Evolutionary conservation across 495 filamentous ascomycete species (phyloP), one percentile per base, ranked within the genome.

Genomic region (Talaromyces ruber): DNA sequence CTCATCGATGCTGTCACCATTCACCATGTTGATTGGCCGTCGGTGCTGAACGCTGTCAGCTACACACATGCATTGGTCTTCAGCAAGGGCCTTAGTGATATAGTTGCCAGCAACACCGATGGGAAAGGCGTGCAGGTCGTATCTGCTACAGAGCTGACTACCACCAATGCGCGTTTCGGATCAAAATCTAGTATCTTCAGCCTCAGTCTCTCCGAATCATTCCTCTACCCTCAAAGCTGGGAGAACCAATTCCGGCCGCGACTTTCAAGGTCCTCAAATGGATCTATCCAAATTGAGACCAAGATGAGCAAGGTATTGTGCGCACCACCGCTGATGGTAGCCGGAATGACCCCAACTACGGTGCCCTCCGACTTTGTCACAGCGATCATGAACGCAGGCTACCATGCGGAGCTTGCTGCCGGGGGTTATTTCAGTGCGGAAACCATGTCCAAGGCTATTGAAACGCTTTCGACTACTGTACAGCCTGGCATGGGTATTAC

Each of bases 241-340:
- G 92, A 97, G 45, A 93, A 94, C 72, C 91, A 97, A 70, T 88
- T 94, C 70, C 92, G 94, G 21, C 94, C 94, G 3, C 86, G 85
- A 56, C 82, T 98, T 47, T 85, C 93, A 65, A 90, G 90, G 78
- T 96, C 91, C 22, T 91, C 91, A 6, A 81, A 81, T 53, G 94
- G 94, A 18, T 84, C 88, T 68, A 96, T 89, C 0, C 96, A 88
- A 62, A 95, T 98, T 28, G 93, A 97, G 75, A 98, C 94, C 39
- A 97, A 96, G 82, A 96, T 98, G 90, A 97, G 92, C 76, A 82
- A 93, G 66, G 78, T 97, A 22, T 79, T 98, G 34, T 93, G 94
- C 37, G 81, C 96, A 16, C 92, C 94, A 12, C 94, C 89, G 0
- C 78, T 98, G 57, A 90, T 97, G 86, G 91, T 97, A 14, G 91